phyloP scores from a whole-genome alignment of 441 rosid species.

The Macaranga tanarius region DNA sequence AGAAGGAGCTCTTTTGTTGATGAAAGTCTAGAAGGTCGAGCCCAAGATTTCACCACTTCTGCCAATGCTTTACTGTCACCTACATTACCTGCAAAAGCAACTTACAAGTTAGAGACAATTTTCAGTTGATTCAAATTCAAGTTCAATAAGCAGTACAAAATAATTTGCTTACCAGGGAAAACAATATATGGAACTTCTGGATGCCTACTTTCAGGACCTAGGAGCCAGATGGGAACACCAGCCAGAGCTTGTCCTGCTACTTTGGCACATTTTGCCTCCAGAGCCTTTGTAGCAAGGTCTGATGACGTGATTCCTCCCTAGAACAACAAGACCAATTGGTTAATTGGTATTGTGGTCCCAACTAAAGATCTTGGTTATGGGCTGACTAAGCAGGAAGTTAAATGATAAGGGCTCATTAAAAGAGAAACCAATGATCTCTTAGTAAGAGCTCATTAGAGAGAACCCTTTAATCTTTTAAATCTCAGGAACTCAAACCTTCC shows the following conservation, averaged over 20 bases:
- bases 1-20: slow-evolving; percentile 73
- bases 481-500: too few species aligned
- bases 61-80: slow-evolving; percentile 80
- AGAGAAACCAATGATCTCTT: too few species aligned
- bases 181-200: slow-evolving; percentile 97
- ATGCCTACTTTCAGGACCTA: slow-evolving; percentile 95
- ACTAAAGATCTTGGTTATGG: too few species aligned
- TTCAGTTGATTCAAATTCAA: slow-evolving; percentile 1
- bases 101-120: slow-evolving; percentile 14
- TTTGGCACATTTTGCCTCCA: slow-evolving; percentile 81
- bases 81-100: slow-evolving; percentile 68
- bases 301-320: slow-evolving; percentile 99
- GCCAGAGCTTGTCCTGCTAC: slow-evolving; percentile 93
- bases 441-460: too few species aligned
- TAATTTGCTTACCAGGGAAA: slow-evolving; percentile 69
- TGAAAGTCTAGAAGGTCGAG: slow-evolving; percentile 55
- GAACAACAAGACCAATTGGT: slow-evolving; percentile 11
- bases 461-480: too few species aligned
- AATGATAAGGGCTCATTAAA: too few species aligned
- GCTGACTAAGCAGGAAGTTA: too few species aligned
- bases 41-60: slow-evolving; percentile 90
- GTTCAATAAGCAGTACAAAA: slow-evolving; percentile 4
- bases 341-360: too few species aligned
- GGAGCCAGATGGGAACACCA: slow-evolving; percentile 96
- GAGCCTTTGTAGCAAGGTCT: slow-evolving; percentile 94